Percentiles rank a stretch among this genome's conserved stretches.
These are phyloP conservation scores for Candida adriatica DNA, from an alignment of 805 yeast genomes.

Conservation along the genomic window DNA sequence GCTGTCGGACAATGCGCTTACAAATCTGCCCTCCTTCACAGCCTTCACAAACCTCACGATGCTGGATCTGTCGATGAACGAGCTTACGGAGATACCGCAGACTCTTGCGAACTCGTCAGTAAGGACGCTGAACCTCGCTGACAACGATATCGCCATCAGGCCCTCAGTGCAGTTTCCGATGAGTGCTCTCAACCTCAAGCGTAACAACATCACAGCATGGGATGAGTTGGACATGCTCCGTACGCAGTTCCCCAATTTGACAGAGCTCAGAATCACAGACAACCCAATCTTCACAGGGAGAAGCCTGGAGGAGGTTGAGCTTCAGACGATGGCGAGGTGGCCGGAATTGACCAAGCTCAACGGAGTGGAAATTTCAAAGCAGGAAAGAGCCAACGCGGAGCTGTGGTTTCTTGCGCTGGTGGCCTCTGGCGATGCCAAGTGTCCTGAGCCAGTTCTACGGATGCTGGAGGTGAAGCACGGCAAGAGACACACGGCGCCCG, in stretches of 20 bases:
- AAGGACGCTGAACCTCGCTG: slow-evolving; percentile 10
- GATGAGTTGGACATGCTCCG: slow-evolving; percentile 37
- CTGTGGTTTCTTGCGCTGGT: slow-evolving; percentile 55
- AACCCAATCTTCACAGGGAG: slow-evolving; percentile 40
- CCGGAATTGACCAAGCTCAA: slow-evolving; percentile 38
- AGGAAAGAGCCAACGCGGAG: slow-evolving; percentile 59
- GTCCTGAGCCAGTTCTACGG: too few relatives aligned
- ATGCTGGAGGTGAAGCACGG: too few relatives aligned
- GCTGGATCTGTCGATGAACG: slow-evolving; percentile 9
- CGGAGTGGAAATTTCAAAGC: slow-evolving; percentile 43
- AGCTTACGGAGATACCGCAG: slow-evolving; percentile 11
- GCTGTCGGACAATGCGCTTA: slow-evolving; percentile 22
- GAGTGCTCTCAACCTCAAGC: slow-evolving; percentile 40
- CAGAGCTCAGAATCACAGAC: slow-evolving; percentile 39
- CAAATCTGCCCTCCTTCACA: not conserved
- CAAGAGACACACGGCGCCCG: too few relatives aligned
- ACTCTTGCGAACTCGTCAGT: slow-evolving; percentile 3
- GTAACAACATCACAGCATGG: slow-evolving; percentile 45
- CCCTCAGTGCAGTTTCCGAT: slow-evolving; percentile 20
- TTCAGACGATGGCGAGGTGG: slow-evolving; percentile 40
- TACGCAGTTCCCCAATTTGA: slow-evolving; percentile 33
- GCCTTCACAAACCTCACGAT: too few relatives aligned
- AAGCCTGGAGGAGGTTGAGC: slow-evolving; percentile 21
- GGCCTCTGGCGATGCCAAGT: slow-evolving; percentile 19
- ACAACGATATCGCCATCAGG: slow-evolving; percentile 22